Conservation (phyloP, 352 stramenopile genomes). For the Globisporangium irregulare region DNA sequence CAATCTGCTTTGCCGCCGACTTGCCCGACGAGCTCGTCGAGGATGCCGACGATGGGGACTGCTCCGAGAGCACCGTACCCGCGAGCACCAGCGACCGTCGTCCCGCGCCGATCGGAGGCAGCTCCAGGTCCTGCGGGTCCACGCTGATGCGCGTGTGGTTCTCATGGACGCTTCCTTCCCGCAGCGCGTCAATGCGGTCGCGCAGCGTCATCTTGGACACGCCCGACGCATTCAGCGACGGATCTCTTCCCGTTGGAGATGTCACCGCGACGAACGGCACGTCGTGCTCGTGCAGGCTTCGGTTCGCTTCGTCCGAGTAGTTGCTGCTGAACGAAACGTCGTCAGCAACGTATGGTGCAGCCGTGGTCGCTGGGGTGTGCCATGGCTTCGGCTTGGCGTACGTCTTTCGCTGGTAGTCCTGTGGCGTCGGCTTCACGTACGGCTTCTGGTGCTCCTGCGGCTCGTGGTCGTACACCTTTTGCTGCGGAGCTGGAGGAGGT, state of each 20-base stretch:
- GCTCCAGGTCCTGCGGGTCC: conserved; percentile 21
- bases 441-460: conserved; percentile 9
- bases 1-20: conserved; percentile 20
- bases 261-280: conserved; percentile 27
- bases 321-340: conserved; percentile 12
- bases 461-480: conserved; percentile 8
- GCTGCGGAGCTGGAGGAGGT: conserved; percentile 12
- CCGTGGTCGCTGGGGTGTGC: conserved; percentile 4
- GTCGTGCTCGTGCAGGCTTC: conserved; percentile 15
- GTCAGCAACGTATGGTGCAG: conserved; percentile 10
- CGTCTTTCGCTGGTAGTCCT: conserved; percentile 18
- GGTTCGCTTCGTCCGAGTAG: conserved; percentile 15
- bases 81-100: conserved; percentile 32
- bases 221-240: conserved; percentile 1
- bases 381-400: conserved; percentile 14
- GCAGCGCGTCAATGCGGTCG: conserved; percentile 58
- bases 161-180: conserved; percentile 45
- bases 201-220: conserved; percentile 35
- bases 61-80: conserved; percentile 38
- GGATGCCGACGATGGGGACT: conserved; percentile 26
- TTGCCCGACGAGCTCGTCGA: not conserved
- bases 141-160: conserved; percentile 51
- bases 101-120: conserved; percentile 15
- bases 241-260: conserved; percentile 17
- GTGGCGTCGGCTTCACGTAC: conserved; percentile 6